Percentiles rank a stretch among this genome's conserved stretches.
Evolutionary conservation across 257 asterid genomes (phyloP).

Genomic region (Datura wrightii): DNA sequence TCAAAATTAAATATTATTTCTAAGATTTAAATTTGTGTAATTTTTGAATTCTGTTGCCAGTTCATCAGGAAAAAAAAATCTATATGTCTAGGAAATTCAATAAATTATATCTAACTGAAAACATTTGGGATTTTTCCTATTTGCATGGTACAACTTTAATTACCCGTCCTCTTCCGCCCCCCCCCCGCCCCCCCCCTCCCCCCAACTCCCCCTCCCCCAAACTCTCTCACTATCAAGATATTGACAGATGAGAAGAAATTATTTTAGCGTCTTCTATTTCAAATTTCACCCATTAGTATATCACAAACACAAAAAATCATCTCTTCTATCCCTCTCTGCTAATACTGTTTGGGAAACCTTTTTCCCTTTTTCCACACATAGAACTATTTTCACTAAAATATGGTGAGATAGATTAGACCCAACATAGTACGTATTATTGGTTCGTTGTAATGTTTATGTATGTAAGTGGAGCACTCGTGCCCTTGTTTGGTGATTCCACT

Average conservation of each 20-base stretch:
- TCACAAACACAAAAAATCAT: not conserved
- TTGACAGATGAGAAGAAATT: too few relatives aligned
- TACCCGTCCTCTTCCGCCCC: too few relatives aligned
- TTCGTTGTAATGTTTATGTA: not conserved
- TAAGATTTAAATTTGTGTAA: not conserved
- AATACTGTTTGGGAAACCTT: not conserved
- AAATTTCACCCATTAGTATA: not conserved
- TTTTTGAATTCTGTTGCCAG: not conserved
- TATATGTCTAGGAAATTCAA: not conserved
- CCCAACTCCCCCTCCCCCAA: too few relatives aligned
- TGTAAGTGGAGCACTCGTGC: conserved; percentile 23
- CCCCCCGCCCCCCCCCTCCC: too few relatives aligned
- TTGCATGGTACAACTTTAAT: too few relatives aligned
- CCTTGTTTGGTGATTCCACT: not conserved
- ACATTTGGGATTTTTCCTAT: not conserved
- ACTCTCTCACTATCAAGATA: not conserved
- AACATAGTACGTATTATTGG: conserved; percentile 18
- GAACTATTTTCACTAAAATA: not conserved
- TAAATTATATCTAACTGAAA: not conserved
- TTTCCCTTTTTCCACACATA: not conserved
- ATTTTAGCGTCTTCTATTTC: not conserved
- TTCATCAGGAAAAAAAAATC: not conserved
- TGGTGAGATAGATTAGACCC: not conserved
- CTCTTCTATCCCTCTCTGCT: not conserved
- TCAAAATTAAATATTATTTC: not conserved